A percentile compares a stretch with the other conserved stretches of the same genome.
Evolutionary conservation across 1,284 basidiomycete genomes (phyloP).

Genomic region (Kwoniella shivajii): DNA sequence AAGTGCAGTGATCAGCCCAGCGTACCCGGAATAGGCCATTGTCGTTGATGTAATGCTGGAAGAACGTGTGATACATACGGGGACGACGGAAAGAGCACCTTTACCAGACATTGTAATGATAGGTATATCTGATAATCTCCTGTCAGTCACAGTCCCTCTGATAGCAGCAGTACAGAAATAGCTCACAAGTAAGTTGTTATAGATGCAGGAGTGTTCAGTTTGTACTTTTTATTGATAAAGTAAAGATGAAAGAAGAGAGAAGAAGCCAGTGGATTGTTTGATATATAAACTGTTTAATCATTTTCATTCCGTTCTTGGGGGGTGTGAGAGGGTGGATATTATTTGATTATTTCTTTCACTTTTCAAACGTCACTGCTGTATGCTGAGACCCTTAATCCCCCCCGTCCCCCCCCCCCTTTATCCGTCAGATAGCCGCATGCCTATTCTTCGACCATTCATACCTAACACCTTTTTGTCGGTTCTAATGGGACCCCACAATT

Average conservation of each 20-base stretch:
- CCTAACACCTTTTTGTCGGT: too few relatives aligned
- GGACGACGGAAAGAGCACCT: slow-evolving; percentile 50
- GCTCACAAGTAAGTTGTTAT: background rate
- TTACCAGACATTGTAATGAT: slow-evolving; percentile 26
- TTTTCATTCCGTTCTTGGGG: too few relatives aligned
- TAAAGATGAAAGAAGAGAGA: slow-evolving; percentile 4
- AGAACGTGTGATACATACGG: slow-evolving; percentile 34
- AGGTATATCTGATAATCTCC: background rate
- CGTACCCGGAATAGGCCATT: background rate
- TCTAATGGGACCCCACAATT: slow-evolving; percentile 4
- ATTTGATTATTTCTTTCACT: too few relatives aligned
- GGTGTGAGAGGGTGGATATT: too few relatives aligned
- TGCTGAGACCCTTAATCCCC: too few relatives aligned
- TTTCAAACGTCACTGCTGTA: slow-evolving; percentile 12
- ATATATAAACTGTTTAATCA: too few relatives aligned
- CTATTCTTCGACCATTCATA: too few relatives aligned
- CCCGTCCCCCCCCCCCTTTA: too few relatives aligned
- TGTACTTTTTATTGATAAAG: background rate
- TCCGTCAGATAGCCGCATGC: too few relatives aligned
- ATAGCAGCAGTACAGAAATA: background rate
- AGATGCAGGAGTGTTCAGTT: background rate
- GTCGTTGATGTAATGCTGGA: background rate
- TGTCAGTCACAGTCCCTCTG: background rate
- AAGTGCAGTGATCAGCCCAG: background rate
- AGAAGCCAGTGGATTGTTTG: background rate